Percentiles rank a stretch among this genome's conserved stretches.
Conservation (phyloP, 495 filamentous ascomycete genomes). For the Penicillium alfredii region DNA sequence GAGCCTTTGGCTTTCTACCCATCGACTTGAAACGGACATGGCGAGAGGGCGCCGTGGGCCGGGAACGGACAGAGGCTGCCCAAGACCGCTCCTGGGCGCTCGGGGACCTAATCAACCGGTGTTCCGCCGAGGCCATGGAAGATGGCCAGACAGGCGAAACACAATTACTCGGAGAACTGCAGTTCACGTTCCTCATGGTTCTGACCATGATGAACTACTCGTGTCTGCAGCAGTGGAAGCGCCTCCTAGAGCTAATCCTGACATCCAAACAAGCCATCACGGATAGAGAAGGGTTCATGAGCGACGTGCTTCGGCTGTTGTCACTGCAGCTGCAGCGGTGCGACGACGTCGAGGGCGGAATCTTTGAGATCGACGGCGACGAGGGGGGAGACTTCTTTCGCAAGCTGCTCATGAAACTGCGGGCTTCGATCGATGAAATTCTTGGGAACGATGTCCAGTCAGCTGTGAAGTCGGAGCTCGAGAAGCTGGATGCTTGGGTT, state of each 20-base stretch:
- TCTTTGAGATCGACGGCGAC: constrained; percentile 48
- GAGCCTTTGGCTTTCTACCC: constrained; percentile 40
- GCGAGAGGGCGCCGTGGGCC: constrained; percentile 60
- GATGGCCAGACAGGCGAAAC: constrained; percentile 25
- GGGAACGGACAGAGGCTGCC: constrained; percentile 65
- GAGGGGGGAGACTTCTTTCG: constrained; percentile 52
- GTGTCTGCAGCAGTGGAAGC: constrained; percentile 84
- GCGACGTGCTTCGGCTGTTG: constrained; percentile 54
- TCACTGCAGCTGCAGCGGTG: constrained; percentile 66
- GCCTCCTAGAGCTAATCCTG: constrained; percentile 63
- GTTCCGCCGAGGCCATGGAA: constrained; percentile 7
- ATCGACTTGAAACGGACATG: constrained; percentile 58
- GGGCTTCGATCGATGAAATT: constrained; percentile 38
- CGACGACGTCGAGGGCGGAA: constrained; percentile 58
- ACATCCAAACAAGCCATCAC: constrained; percentile 58
- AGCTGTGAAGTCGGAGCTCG: constrained; percentile 46
- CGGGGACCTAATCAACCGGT: constrained; percentile 42
- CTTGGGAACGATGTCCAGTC: constrained; percentile 24
- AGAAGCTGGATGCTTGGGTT: constrained; percentile 51
- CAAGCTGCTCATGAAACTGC: constrained; percentile 48
- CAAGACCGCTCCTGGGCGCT: constrained; percentile 69
- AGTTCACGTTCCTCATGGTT: constrained; percentile 77
- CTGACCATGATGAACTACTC: constrained; percentile 78
- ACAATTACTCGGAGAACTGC: constrained; percentile 75
- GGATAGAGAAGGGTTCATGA: constrained; percentile 52